Base-by-base conservation (phyloP, 495 filamentous ascomycete species). In the Penicillium waksmanii region DNA sequence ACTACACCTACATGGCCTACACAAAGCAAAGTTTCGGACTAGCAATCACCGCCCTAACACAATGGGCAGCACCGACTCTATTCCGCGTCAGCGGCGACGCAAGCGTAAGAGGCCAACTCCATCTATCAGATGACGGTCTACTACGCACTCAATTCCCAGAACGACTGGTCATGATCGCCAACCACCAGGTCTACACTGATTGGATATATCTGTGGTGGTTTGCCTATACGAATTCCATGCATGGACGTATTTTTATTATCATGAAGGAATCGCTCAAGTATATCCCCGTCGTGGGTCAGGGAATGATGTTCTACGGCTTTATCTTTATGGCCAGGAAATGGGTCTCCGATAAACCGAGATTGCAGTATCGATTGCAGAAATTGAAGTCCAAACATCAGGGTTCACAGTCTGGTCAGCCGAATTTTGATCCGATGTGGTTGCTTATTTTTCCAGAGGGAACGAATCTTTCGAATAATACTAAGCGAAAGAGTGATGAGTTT, bases 191-290 rank as follows among this genome's bases (percentile, higher is more conserved):
- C 11, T 89, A 89, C 68, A 87, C 85, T 9, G 87, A 89, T 55
- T 89, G 87, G 87, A 73, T 89, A 9, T 89, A 89, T 65, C 77
- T 89, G 1, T 89, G 87, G 87, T 89, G 87, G 87, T 73, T 85
- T 40, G 81, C 84, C 12, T 89, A 89, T 62, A 83, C 86, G 3
- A 81, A 82, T 55, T 60, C 63, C 23, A 89, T 86, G 84, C 87
- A 89, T 63, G 87, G 87, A 7, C 85, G 85, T 51, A 73, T 89
- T 62, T 89, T 82, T 66, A 89, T 89, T 63, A 88, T 89, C 51
- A 73, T 89, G 11, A 89, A 89, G 65, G 85, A 89, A 63, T 84
- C 82, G 0, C 77, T 89, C 53, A 87, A 87, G 61, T 86, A 81
- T 58, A 83, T 88, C 13, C 87, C 87, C 1, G 61, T 88, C 15